Conservation (phyloP, 1,284 basidiomycete species). For the Sanghuangporus baumii region DNA sequence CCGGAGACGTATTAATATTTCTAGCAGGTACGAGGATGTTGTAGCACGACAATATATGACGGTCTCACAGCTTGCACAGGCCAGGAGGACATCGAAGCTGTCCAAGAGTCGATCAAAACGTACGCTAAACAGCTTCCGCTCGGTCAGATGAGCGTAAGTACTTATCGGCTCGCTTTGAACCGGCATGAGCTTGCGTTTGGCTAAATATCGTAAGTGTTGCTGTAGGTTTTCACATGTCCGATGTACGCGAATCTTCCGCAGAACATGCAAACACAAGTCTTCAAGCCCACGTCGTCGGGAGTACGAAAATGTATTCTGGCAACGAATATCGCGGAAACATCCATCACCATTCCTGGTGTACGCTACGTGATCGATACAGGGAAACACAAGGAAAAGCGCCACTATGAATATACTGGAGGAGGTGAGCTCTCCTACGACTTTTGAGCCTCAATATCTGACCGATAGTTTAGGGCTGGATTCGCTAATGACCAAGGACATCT, state of each 20-base stretch:
- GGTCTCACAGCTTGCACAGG: slow-evolving; percentile 37
- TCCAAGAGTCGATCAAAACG: slow-evolving; percentile 66
- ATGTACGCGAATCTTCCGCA: slow-evolving; percentile 85
- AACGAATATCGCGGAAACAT: slow-evolving; percentile 98
- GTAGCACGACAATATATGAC: not conserved
- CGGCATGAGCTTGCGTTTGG: not conserved
- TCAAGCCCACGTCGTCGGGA: slow-evolving; percentile 60
- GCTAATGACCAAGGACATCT: slow-evolving; percentile 79
- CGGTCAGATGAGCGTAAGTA: slow-evolving; percentile 45
- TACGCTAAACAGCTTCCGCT: slow-evolving; percentile 63
- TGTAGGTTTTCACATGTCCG: slow-evolving; percentile 65
- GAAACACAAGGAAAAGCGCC: slow-evolving; percentile 93
- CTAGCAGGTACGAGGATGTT: slow-evolving; percentile 58
- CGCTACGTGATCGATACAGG: slow-evolving; percentile 95
- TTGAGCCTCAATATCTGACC: not conserved
- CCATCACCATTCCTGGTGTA: slow-evolving; percentile 95
- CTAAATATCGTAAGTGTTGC: slow-evolving; percentile 6
- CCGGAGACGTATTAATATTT: slow-evolving; percentile 92
- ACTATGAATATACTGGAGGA: slow-evolving; percentile 61
- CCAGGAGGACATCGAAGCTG: slow-evolving; percentile 94
- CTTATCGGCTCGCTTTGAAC: not conserved
- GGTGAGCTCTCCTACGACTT: slow-evolving; percentile 38
- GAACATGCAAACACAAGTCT: slow-evolving; percentile 75
- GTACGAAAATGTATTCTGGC: slow-evolving; percentile 89
- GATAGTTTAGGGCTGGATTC: slow-evolving; percentile 72